phyloP scores from a whole-genome alignment of 441 rosid species.

The Populus trichocarpa region DNA sequence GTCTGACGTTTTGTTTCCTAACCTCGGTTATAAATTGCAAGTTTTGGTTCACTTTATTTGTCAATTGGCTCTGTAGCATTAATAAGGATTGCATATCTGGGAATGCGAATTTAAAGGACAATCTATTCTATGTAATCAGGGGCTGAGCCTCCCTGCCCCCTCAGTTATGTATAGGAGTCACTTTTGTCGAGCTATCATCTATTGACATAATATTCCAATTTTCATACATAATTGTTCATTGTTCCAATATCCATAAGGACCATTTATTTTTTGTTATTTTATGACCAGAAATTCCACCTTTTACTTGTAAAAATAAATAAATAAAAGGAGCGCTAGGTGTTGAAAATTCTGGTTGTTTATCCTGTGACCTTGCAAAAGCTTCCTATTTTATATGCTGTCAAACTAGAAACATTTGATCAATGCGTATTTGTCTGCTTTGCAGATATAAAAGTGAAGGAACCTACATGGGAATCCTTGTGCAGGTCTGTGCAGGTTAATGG shows the following conservation, averaged over 20 bases:
- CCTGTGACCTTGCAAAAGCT: not conserved
- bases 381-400: not conserved
- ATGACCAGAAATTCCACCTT: not conserved
- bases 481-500: conserved; percentile 31
- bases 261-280: not conserved
- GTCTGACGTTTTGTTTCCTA: not conserved
- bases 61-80: not conserved
- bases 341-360: not conserved
- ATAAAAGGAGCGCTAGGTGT: not conserved
- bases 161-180: not conserved
- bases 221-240: not conserved
- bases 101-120: not conserved
- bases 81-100: not conserved
- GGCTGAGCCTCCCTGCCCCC: not conserved
- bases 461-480: conserved; percentile 82
- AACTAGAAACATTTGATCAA: not conserved
- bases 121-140: not conserved
- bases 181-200: not conserved
- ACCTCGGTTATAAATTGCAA: not conserved
- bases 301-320: not conserved
- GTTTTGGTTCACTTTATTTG: not conserved
- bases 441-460: conserved; percentile 96
- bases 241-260: not conserved
- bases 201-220: not conserved
- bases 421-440: conserved; percentile 11